Percentiles rank a stretch among this genome's conserved stretches.
phyloP scores from a whole-genome alignment of 2,329 filamentous ascomycete species.

The Trichoderma sp. region DNA sequence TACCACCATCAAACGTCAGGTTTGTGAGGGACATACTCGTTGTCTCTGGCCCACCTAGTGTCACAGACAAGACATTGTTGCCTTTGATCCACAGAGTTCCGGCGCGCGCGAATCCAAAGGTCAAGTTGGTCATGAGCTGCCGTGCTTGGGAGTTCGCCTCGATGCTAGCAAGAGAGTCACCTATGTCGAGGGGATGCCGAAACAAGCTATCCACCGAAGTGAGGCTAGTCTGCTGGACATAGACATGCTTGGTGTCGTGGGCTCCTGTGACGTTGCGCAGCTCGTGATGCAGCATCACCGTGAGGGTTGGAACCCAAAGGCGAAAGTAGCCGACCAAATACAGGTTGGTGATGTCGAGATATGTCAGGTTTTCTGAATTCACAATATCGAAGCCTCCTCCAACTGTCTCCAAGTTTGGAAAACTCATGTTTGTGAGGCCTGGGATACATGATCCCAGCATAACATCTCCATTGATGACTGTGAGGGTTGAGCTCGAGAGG shows the following conservation, averaged over 20 bases:
- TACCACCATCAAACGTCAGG: background rate
- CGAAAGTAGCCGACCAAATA: background rate
- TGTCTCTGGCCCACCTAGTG: background rate
- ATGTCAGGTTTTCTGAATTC: background rate
- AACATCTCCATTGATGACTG: background rate
- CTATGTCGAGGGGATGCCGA: background rate
- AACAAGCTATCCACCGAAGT: background rate
- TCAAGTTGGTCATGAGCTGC: background rate
- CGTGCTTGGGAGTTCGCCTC: background rate
- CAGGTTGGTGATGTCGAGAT: background rate
- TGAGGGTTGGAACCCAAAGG: background rate
- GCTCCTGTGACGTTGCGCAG: background rate
- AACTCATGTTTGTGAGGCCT: background rate
- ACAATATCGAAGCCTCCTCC: background rate
- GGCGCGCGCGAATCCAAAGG: background rate
- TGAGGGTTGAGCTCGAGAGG: background rate
- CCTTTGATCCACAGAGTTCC: background rate
- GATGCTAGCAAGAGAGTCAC: background rate
- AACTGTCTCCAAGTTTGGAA: background rate
- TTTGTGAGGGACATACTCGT: background rate
- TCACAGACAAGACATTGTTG: background rate
- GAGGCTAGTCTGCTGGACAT: background rate
- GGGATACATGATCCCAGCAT: background rate
- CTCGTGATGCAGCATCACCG: background rate
- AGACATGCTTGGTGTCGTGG: background rate